Evolutionary conservation across 2,329 filamentous ascomycete species (phyloP).

Genomic region (Sporothrix euskadiensis): DNA sequence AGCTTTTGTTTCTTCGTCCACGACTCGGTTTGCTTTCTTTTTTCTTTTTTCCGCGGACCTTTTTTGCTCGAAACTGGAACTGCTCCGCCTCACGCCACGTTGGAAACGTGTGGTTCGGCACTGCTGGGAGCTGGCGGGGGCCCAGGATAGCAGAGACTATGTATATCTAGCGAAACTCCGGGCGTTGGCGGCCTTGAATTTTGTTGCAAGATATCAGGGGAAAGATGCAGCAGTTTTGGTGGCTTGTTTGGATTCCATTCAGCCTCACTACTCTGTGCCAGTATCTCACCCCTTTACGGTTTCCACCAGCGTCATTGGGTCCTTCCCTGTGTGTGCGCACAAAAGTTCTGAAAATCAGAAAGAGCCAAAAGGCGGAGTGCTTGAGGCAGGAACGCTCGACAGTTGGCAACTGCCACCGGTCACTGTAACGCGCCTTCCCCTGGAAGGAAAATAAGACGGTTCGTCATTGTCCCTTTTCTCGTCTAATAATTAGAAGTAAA

Average conservation of each 20-base stretch:
- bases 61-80: not conserved
- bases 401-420: not conserved
- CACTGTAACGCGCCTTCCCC: conserved; percentile 1
- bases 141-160: not conserved
- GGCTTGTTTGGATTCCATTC: not conserved
- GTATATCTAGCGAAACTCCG: conserved; percentile 13
- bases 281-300: not conserved
- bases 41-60: not conserved
- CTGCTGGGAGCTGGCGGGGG: not conserved
- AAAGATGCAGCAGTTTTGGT: not conserved
- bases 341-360: not conserved
- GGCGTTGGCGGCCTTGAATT: conserved; percentile 5
- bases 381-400: conserved; percentile 4
- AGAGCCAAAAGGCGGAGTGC: not conserved
- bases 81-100: conserved; percentile 25
- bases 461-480: conserved; percentile 23
- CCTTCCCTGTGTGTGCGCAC: not conserved
- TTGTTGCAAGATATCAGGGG: not conserved
- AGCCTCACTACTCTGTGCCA: not conserved
- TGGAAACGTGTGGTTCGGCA: not conserved
- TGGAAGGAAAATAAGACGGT: conserved; percentile 22
- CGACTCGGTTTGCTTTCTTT: too few relatives aligned
- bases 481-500: not conserved
- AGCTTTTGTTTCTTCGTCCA: not conserved
- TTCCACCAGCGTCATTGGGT: conserved; percentile 5